A percentile compares a stretch with the other conserved stretches of the same genome.
These are phyloP conservation scores for Neoboletus brunneissimus DNA, from an alignment of 768 basidiomycete genomes.

Conservation along the genomic window DNA sequence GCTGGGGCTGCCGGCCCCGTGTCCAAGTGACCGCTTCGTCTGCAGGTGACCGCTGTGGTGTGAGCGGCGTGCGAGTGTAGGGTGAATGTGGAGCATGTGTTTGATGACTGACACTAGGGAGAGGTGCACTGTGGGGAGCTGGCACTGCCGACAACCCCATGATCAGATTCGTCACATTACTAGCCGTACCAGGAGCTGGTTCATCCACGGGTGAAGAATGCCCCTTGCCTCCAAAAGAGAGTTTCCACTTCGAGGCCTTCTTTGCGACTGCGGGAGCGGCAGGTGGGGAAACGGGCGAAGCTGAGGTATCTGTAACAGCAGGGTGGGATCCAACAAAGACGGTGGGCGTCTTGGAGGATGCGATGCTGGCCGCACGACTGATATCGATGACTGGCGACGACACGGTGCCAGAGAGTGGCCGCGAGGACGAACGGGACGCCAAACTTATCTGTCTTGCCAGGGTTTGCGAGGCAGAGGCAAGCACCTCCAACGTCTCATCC, in stretches of 20 bases:
- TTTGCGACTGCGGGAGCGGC: slow-evolving; percentile 47
- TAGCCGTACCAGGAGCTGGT: slow-evolving; percentile 58
- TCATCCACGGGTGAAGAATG: slow-evolving; percentile 42
- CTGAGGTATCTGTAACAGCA: slow-evolving; percentile 15
- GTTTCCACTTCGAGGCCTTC: slow-evolving; percentile 68
- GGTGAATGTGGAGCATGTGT: slow-evolving; percentile 16
- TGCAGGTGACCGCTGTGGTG: slow-evolving; percentile 35
- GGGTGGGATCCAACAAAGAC: slow-evolving; percentile 31
- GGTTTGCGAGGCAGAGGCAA: slow-evolving; percentile 77
- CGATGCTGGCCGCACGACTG: slow-evolving; percentile 21
- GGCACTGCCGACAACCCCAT: slow-evolving; percentile 47
- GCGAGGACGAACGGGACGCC: slow-evolving; percentile 51
- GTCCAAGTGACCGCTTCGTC: slow-evolving; percentile 47
- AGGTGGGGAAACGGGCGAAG: slow-evolving; percentile 22
- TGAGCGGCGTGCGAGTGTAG: slow-evolving; percentile 29
- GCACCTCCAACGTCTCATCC: slow-evolving; percentile 61
- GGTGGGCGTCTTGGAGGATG: slow-evolving; percentile 39
- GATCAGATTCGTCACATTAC: slow-evolving; percentile 72
- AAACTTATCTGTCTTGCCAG: slow-evolving; percentile 82
- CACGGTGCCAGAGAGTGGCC: slow-evolving; percentile 15
- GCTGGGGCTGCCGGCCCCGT: slow-evolving; percentile 44
- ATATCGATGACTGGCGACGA: slow-evolving; percentile 23
- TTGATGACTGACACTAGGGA: slow-evolving; percentile 9
- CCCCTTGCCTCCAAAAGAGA: slow-evolving; percentile 59
- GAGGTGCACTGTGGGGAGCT: slow-evolving; percentile 1